Evolutionary conservation across 208 protist genomes (phyloP).

Genomic region (Lotmaria passim): DNA sequence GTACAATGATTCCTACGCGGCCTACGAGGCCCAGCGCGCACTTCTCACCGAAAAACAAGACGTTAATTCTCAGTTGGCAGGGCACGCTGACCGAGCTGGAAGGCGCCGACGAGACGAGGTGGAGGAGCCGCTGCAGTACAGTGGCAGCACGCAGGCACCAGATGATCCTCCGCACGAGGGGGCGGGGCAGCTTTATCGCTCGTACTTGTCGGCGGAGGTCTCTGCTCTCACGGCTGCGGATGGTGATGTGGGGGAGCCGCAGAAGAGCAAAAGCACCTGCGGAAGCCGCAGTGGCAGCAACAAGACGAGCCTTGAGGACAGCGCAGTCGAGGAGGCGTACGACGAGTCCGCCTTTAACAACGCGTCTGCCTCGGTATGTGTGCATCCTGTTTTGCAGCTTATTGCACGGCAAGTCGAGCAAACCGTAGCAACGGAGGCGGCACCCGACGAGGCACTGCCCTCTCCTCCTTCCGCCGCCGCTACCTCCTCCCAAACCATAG

Average conservation of each 20-base stretch:
- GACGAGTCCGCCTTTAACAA: neutral
- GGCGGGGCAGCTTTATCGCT: neutral
- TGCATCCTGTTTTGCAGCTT: slow-evolving; percentile 14
- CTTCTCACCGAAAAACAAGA: neutral
- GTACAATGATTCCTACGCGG: slow-evolving; percentile 25
- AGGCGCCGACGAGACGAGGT: neutral
- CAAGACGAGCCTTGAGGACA: no score
- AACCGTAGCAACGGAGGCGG: neutral
- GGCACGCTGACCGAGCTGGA: neutral
- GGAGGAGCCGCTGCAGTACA: slow-evolving; percentile 9
- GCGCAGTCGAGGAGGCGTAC: no score
- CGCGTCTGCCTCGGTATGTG: neutral
- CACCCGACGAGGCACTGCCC: neutral
- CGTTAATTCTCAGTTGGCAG: no score
- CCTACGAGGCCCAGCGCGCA: slow-evolving; percentile 18
- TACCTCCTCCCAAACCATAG: neutral
- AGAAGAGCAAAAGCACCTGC: no score
- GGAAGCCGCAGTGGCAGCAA: neutral
- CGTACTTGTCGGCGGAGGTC: slow-evolving; percentile 28
- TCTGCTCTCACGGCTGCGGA: slow-evolving; percentile 25
- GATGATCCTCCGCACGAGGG: neutral
- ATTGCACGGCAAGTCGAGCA: slow-evolving; percentile 10
- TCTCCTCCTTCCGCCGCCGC: neutral
- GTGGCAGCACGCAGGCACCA: slow-evolving; percentile 22
- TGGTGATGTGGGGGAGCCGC: neutral